These are phyloP conservation scores for Nothophaeocryptopus gaeumannii DNA, from an alignment of 2,329 filamentous ascomycete genomes.

Conservation along the genomic window DNA sequence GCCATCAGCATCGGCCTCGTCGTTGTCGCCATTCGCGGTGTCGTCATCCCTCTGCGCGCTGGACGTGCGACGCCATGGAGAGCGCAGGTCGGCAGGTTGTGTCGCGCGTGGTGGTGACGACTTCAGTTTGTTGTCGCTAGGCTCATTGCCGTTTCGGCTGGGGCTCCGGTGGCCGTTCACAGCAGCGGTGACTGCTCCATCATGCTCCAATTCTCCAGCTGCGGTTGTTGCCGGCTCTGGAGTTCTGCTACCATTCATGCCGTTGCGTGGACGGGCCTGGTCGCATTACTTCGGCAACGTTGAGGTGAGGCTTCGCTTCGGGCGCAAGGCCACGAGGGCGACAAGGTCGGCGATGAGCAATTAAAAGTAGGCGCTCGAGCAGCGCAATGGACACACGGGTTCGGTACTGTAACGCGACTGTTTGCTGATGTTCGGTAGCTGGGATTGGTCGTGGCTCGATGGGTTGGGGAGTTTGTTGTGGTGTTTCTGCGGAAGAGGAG, in stretches of 20 bases:
- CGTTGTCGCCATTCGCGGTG: slow-evolving; percentile 21
- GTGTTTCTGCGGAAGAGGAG: too few species aligned
- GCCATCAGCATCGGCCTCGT: slow-evolving; percentile 36
- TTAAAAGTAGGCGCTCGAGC: too few species aligned
- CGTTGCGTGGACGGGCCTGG: slow-evolving; percentile 11
- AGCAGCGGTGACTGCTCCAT: slow-evolving; percentile 2
- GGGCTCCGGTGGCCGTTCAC: slow-evolving; percentile 13
- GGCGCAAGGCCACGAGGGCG: slow-evolving; percentile 1
- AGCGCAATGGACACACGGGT: background rate
- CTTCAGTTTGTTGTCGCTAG: slow-evolving; percentile 5
- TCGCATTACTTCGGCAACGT: slow-evolving; percentile 13
- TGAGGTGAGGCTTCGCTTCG: slow-evolving; percentile 4
- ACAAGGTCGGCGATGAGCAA: too few species aligned
- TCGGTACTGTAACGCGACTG: slow-evolving; percentile 1
- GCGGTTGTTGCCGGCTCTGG: slow-evolving; percentile 23
- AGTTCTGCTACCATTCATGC: slow-evolving; percentile 33
- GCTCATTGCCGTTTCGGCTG: background rate
- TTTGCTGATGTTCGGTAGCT: background rate
- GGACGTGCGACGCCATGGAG: too few species aligned
- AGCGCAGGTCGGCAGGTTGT: background rate
- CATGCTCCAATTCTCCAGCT: slow-evolving; percentile 14
- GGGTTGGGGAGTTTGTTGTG: too few species aligned
- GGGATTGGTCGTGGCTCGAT: background rate
- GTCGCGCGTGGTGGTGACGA: slow-evolving; percentile 17
- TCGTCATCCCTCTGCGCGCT: slow-evolving; percentile 6